Evolutionary conservation across 176 grass and related monocot genomes (phyloP).

Genomic region (Secale cereale): DNA sequence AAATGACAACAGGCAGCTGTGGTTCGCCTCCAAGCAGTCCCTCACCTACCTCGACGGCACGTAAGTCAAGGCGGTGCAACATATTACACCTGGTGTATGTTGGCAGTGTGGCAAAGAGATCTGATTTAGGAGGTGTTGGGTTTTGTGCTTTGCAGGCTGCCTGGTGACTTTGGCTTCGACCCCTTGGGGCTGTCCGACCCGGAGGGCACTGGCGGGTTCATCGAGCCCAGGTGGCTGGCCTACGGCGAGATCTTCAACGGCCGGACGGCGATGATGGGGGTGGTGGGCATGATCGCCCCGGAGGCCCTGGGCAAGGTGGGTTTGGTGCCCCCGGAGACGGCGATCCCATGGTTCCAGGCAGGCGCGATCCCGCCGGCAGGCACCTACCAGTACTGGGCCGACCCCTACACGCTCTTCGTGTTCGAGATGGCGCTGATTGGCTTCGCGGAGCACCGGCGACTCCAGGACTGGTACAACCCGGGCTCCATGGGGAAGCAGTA

Average conservation of each 20-base stretch:
- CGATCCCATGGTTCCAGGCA: slow-evolving; percentile 90
- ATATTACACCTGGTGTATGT: too few relatives aligned
- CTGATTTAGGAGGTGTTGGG: neutral
- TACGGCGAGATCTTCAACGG: slow-evolving; percentile 98
- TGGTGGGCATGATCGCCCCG: slow-evolving; percentile 57
- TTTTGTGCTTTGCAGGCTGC: slow-evolving; percentile 49
- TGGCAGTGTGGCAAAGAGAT: neutral
- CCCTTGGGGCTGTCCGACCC: slow-evolving; percentile 86
- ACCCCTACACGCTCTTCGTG: slow-evolving; percentile 94
- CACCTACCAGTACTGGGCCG: slow-evolving; percentile 92
- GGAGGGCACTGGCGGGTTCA: slow-evolving; percentile 96
- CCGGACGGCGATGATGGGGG: slow-evolving; percentile 78
- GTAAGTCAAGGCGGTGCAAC: slow-evolving; percentile 28
- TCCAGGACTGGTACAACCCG: slow-evolving; percentile 92
- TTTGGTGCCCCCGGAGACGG: slow-evolving; percentile 71
- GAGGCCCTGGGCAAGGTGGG: slow-evolving; percentile 73
- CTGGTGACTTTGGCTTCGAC: slow-evolving; percentile 83
- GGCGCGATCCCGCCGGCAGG: slow-evolving; percentile 86
- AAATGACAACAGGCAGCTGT: slow-evolving; percentile 82
- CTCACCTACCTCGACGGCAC: slow-evolving; percentile 86
- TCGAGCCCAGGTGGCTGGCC: slow-evolving; percentile 90
- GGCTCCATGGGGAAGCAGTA: slow-evolving; percentile 89
- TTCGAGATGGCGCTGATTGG: slow-evolving; percentile 88
- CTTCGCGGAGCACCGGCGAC: slow-evolving; percentile 95
- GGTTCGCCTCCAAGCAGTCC: slow-evolving; percentile 97